Evolutionary conservation across 345 rosid genomes (phyloP).

Genomic region (Sonneratia caseolaris): DNA sequence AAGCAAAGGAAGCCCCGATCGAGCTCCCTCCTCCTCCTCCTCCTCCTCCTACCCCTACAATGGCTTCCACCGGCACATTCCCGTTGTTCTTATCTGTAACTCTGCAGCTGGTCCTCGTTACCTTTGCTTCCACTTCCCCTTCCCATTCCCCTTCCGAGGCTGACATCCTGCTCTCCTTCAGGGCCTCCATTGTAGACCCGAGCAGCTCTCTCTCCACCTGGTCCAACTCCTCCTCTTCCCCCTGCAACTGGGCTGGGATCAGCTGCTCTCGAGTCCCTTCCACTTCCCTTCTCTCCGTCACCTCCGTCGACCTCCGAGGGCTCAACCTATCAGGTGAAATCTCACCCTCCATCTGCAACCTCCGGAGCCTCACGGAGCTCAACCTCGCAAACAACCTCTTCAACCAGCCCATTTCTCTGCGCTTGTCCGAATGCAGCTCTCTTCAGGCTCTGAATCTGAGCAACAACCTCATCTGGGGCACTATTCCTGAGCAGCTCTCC

Average conservation of each 20-base stretch:
- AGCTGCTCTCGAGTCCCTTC: constrained; percentile 30
- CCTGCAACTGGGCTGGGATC: constrained; percentile 89
- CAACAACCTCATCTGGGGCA: constrained; percentile 64
- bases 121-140: constrained; percentile 22
- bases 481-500: constrained; percentile 71
- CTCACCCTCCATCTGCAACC: constrained; percentile 56
- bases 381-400: constrained; percentile 73
- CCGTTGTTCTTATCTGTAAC: constrained; percentile 23
- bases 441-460: constrained; percentile 66
- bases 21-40: constrained; percentile 5
- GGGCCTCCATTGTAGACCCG: constrained; percentile 64
- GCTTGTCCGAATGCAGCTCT: constrained; percentile 53
- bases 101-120: constrained; percentile 31
- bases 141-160: constrained; percentile 48
- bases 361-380: constrained; percentile 48
- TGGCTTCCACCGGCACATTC: constrained; percentile 44
- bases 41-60: constrained; percentile 20
- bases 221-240: constrained; percentile 46
- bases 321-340: constrained; percentile 88
- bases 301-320: constrained; percentile 62
- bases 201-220: constrained; percentile 56
- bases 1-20: constrained; percentile 5
- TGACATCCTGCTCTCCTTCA: constrained; percentile 67
- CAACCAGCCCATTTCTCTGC: constrained; percentile 81
- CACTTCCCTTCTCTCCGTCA: constrained; percentile 40